Evolutionary conservation across 169 alveolate species (phyloP).

Genomic region (Cryptosporidium ubiquitum): DNA sequence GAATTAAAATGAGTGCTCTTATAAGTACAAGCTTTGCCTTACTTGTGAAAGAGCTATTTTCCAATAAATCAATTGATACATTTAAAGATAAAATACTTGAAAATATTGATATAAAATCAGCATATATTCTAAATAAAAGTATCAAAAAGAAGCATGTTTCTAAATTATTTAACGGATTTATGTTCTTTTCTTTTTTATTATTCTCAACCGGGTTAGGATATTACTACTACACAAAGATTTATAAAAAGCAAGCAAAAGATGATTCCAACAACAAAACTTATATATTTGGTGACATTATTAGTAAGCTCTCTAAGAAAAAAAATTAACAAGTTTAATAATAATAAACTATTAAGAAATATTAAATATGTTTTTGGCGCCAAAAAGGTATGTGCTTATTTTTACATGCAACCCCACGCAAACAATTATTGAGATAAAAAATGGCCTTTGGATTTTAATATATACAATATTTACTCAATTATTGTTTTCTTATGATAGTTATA

Average conservation of each 20-base stretch:
- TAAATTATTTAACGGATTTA: conserved; percentile 11
- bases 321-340: background rate
- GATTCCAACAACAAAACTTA: background rate
- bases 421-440: background rate
- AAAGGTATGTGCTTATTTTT: background rate
- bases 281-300: conserved; percentile 11
- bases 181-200: conserved; percentile 5
- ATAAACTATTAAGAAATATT: background rate
- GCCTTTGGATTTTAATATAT: background rate
- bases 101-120: conserved; percentile 7
- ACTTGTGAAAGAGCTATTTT: conserved; percentile 17
- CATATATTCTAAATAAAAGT: background rate
- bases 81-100: conserved; percentile 21
- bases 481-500: too few species aligned
- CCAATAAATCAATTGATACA: background rate
- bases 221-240: conserved; percentile 19
- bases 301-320: background rate
- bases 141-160: background rate
- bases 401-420: background rate
- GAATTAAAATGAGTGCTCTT: conserved; percentile 5
- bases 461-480: too few species aligned
- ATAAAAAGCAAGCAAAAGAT: conserved; percentile 14
- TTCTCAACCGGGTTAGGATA: conserved; percentile 16
- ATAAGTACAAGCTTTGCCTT: conserved; percentile 20
- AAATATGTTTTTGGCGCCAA: background rate